phyloP scores from a whole-genome alignment of 768 basidiomycete genomes.

The Lentinula raphanica region DNA sequence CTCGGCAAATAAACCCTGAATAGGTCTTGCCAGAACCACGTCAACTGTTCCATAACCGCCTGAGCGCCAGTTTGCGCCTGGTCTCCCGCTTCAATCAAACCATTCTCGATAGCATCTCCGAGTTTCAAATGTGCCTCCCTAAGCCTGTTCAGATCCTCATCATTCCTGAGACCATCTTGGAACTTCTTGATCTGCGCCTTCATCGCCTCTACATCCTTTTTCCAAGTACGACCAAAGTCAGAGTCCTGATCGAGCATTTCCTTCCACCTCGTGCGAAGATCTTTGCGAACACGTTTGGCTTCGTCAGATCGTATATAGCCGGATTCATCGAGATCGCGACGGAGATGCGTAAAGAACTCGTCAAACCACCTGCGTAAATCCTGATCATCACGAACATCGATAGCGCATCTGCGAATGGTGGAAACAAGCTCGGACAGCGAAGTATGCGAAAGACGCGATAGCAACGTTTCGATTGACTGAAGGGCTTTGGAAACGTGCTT shows the following conservation, averaged over 20 bases:
- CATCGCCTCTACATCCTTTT: conserved; percentile 38
- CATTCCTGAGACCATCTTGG: conserved; percentile 39
- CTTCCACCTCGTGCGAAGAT: conserved; percentile 47
- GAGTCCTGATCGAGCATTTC: conserved; percentile 40
- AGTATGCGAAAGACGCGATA: conserved; percentile 49
- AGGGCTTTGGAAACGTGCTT: conserved; percentile 57
- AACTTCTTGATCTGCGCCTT: conserved; percentile 41
- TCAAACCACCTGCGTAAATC: conserved; percentile 51
- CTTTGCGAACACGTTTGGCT: conserved; percentile 32
- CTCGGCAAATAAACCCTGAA: conserved; percentile 76
- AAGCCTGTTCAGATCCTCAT: conserved; percentile 44
- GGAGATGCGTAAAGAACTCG: conserved; percentile 43
- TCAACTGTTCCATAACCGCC: conserved; percentile 52
- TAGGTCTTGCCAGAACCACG: conserved; percentile 79
- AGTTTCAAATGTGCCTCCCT: conserved; percentile 45
- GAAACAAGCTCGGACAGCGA: conserved; percentile 45
- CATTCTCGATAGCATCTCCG: conserved; percentile 42
- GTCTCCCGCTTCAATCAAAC: conserved; percentile 28
- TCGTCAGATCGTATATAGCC: conserved; percentile 53
- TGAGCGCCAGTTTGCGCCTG: conserved; percentile 40
- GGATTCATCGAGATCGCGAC: conserved; percentile 41
- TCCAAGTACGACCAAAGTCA: conserved; percentile 44
- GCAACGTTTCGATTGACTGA: conserved; percentile 36
- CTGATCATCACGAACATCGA: conserved; percentile 47
- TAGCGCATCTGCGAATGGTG: conserved; percentile 36